These are phyloP conservation scores for Podaxis mareebaensis DNA, from an alignment of 768 basidiomycete species.

Conservation along the genomic window DNA sequence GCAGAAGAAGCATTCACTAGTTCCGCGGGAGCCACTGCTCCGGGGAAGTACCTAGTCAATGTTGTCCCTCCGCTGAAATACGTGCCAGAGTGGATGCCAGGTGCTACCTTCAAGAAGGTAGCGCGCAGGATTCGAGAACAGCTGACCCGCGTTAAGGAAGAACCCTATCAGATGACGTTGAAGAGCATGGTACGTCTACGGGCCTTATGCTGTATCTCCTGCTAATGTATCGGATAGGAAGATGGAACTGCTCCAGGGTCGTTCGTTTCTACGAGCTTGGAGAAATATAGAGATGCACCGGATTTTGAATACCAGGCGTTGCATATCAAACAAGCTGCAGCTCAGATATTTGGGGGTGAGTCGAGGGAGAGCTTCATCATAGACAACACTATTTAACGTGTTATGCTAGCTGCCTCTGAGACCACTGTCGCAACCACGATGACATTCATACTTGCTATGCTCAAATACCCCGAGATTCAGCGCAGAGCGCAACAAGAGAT, in stretches of 20 bases:
- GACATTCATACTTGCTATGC: conserved; percentile 15
- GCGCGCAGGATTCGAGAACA: background rate
- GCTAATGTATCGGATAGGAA: background rate
- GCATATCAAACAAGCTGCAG: conserved; percentile 4
- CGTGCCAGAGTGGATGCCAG: conserved; percentile 10
- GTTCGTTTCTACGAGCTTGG: conserved; percentile 7
- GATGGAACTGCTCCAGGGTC: background rate
- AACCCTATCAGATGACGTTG: background rate
- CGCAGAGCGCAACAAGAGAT: conserved; percentile 25
- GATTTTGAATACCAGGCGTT: background rate
- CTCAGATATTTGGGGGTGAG: conserved; percentile 1
- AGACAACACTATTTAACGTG: background rate
- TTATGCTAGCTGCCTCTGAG: background rate
- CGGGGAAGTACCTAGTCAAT: conserved; percentile 3
- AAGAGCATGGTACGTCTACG: background rate
- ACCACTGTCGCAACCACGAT: background rate
- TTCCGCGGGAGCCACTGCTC: background rate
- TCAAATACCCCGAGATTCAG: conserved; percentile 16
- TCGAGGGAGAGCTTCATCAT: no score
- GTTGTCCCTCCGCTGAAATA: conserved; percentile 5
- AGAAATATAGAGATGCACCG: background rate
- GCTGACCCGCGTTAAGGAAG: background rate
- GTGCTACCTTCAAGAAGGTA: conserved; percentile 4
- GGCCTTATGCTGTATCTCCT: background rate
- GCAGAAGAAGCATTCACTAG: background rate